Base-by-base conservation (phyloP, 495 filamentous ascomycete species). In the Daldinia vernicosa region DNA sequence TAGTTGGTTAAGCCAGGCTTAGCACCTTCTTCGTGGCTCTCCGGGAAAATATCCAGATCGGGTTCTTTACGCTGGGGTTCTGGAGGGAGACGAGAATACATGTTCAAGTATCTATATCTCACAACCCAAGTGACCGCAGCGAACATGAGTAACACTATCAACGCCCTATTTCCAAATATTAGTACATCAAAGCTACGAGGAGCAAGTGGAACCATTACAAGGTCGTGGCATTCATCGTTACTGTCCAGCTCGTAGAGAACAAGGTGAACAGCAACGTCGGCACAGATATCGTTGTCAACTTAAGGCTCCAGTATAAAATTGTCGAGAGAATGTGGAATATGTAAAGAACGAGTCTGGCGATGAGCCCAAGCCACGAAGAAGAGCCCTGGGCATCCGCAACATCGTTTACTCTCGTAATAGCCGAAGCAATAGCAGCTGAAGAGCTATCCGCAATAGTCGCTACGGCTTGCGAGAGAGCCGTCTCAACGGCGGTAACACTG, bases 161-260 rank as follows among this genome's bases (percentile, higher is more conserved):
- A 80, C 75, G 95, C 84, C 27, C 92, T 94, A 71, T 67, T 62
- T 69, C 52, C 28, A 62, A 63, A 70, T 73, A 63, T 78, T 75
- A 66, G 75, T 14, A 54, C 27, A 22, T 22, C 5, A 17, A 28
- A 22, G 14, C 15, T 27, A 58, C 4, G 50, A 22, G 26, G 32
- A 3, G 33, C 1, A 7, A 40, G 17, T 9, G n/a, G 35, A 22
- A 51, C 35, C 75, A 88, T 76, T 88, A 95, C 91, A 98, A 78
- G 28, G 95, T 98, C 7, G 95, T 99, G 69, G 94, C 93, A 77
- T 97, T 98, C 94, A 99, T 96, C 9, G 95, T 99, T 76, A 99
- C 91, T 0, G 95, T 99, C 80, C 95, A 78, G 80, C 91, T 95
- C 70, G 92, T 97, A n/a, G 95, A 98, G 77, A 98, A 94, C 56